These are phyloP conservation scores for Bipolaris oryzae DNA, from an alignment of 2,329 filamentous ascomycete genomes.

Conservation along the genomic window DNA sequence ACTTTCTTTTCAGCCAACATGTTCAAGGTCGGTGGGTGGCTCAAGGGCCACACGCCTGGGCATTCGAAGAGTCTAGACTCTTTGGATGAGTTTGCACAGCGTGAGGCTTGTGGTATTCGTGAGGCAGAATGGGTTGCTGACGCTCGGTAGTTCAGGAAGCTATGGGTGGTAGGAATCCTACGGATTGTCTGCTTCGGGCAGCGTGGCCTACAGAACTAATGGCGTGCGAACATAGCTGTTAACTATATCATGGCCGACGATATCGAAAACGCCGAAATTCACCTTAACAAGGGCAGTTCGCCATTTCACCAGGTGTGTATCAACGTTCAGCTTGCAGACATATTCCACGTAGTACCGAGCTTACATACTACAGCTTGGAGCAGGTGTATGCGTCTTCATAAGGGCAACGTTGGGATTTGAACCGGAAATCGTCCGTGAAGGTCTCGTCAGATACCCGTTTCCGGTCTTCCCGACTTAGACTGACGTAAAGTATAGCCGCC, in stretches of 20 bases:
- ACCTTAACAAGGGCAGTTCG: conserved; percentile 73
- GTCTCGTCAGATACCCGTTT: conserved; percentile 41
- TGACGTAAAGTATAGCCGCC: conserved; percentile 60
- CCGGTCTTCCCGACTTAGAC: neutral
- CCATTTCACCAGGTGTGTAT: conserved; percentile 76
- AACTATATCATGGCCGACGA: conserved; percentile 86
- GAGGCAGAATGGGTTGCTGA: conserved; percentile 20
- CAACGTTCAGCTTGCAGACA: neutral
- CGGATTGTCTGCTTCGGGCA: neutral
- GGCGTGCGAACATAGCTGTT: conserved; percentile 58
- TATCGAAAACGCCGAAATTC: conserved; percentile 79
- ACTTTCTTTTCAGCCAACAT: conserved; percentile 21
- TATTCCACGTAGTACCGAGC: conserved; percentile 6
- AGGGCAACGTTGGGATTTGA: conserved; percentile 88
- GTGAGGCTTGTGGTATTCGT: conserved; percentile 38
- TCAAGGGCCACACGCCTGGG: conserved; percentile 42
- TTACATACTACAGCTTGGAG: conserved; percentile 65
- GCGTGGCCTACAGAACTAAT: conserved; percentile 26
- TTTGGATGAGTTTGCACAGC: conserved; percentile 63
- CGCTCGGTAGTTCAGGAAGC: conserved; percentile 52
- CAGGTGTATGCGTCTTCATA: conserved; percentile 83
- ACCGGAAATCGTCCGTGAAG: conserved; percentile 84
- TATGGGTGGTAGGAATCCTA: conserved; percentile 50
- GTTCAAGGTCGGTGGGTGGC: conserved; percentile 49
- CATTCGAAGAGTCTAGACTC: conserved; percentile 63